Evolutionary conservation across 805 yeast genomes (phyloP).

Genomic region (Jamesozyma hellenica): DNA sequence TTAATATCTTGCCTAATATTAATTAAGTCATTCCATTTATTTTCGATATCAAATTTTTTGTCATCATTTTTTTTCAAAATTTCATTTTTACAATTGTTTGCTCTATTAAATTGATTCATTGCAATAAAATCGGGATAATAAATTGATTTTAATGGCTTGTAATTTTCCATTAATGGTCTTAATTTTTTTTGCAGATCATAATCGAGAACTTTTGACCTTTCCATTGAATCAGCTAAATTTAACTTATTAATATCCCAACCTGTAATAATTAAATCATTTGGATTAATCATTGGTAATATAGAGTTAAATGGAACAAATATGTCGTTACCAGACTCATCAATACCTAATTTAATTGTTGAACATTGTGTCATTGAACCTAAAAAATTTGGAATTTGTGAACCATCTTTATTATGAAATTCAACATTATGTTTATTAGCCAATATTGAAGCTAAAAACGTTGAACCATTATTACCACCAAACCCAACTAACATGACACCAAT

Average conservation of each 20-base stretch:
- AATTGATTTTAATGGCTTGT: slow-evolving; percentile 69
- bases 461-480: slow-evolving; percentile 93
- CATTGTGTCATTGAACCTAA: slow-evolving; percentile 89
- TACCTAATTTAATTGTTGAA: slow-evolving; percentile 81
- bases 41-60: slow-evolving; percentile 35
- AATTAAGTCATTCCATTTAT: slow-evolving; percentile 87
- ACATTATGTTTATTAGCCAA: slow-evolving; percentile 76
- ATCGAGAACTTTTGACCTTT: slow-evolving; percentile 79
- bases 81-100: slow-evolving; percentile 54
- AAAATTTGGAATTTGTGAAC: slow-evolving; percentile 68
- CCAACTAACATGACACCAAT: slow-evolving; percentile 88
- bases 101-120: slow-evolving; percentile 85
- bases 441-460: slow-evolving; percentile 77
- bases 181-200: slow-evolving; percentile 73
- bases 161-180: slow-evolving; percentile 47
- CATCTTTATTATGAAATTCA: slow-evolving; percentile 70
- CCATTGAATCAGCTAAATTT: slow-evolving; percentile 67
- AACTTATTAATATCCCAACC: slow-evolving; percentile 90
- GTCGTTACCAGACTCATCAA: slow-evolving; percentile 72
- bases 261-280: slow-evolving; percentile 79
- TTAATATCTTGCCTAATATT: slow-evolving; percentile 73
- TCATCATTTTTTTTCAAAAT: slow-evolving; percentile 22
- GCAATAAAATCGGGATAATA: slow-evolving; percentile 97
- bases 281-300: slow-evolving; percentile 76
- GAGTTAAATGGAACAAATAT: slow-evolving; percentile 88